These are phyloP conservation scores for Aspergillus fumigatus DNA, from an alignment of 2,329 filamentous ascomycete species.

Conservation along the genomic window DNA sequence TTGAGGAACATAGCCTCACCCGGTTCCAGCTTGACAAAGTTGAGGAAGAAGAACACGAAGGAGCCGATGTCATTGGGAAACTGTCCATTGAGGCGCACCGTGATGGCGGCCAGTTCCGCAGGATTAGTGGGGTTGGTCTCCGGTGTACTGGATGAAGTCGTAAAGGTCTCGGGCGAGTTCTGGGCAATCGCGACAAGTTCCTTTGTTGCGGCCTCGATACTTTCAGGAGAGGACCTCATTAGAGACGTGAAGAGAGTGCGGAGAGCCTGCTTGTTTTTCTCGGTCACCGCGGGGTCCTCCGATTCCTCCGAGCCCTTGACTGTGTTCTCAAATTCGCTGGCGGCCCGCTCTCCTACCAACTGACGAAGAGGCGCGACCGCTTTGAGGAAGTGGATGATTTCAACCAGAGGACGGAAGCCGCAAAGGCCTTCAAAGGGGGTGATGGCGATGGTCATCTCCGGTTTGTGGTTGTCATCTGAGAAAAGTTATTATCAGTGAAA, in stretches of 20 bases:
- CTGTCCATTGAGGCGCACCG: slow-evolving; percentile 70
- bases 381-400: slow-evolving; percentile 81
- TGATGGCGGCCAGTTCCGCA: slow-evolving; percentile 69
- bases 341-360: slow-evolving; percentile 54
- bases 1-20: slow-evolving; percentile 95
- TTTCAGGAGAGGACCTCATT: slow-evolving; percentile 70
- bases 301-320: slow-evolving; percentile 55
- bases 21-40: slow-evolving; percentile 80
- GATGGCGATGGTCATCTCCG: slow-evolving; percentile 97
- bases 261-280: slow-evolving; percentile 71
- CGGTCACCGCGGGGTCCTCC: slow-evolving; percentile 41
- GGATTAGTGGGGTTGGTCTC: slow-evolving; percentile 35
- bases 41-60: slow-evolving; percentile 95
- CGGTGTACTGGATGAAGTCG: slow-evolving; percentile 43
- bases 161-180: slow-evolving; percentile 66
- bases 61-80: slow-evolving; percentile 89
- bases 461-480: slow-evolving; percentile 94
- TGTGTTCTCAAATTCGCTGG: slow-evolving; percentile 53
- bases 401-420: slow-evolving; percentile 81
- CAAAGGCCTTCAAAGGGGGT: slow-evolving; percentile 95
- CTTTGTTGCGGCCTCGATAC: slow-evolving; percentile 61
- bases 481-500: slow-evolving; percentile 1
- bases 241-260: slow-evolving; percentile 70
- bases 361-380: slow-evolving; percentile 60
- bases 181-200: slow-evolving; percentile 68